Percentiles rank a stretch among this genome's conserved stretches.
These are phyloP conservation scores for Globisporangium cylindrosporum DNA, from an alignment of 352 stramenopile species.

Conservation along the genomic window DNA sequence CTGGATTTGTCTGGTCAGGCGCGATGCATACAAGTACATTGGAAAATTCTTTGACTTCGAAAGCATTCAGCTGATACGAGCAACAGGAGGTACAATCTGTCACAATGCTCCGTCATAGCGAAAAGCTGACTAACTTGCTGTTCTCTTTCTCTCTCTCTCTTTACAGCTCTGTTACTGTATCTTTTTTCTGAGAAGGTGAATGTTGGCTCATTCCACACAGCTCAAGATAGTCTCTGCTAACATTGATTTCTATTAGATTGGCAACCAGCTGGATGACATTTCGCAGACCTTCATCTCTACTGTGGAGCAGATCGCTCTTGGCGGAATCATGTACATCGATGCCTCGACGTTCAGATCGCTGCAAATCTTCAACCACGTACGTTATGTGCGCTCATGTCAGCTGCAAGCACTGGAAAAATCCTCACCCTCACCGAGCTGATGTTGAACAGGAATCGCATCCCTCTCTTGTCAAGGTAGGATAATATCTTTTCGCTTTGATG, in stretches of 20 bases:
- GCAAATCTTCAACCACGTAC: constrained; percentile 82
- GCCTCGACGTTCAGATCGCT: constrained; percentile 63
- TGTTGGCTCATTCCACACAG: not conserved
- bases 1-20: constrained; percentile 24
- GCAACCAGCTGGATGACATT: constrained; percentile 71
- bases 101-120: not conserved
- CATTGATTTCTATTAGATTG: constrained; percentile 46
- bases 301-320: constrained; percentile 64
- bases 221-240: not conserved
- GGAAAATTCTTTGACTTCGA: constrained; percentile 83
- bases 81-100: constrained; percentile 49
- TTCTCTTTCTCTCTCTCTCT: not conserved
- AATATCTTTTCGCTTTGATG: not conserved
- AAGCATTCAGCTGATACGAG: constrained; percentile 65
- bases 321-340: constrained; percentile 83
- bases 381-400: not conserved
- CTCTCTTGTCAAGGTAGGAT: constrained; percentile 65
- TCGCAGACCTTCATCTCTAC: constrained; percentile 50
- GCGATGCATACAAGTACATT: constrained; percentile 61
- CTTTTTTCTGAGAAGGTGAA: constrained; percentile 67
- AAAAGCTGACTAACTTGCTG: not conserved
- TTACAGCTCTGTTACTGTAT: constrained; percentile 63
- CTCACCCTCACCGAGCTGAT: not conserved
- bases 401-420: not conserved
- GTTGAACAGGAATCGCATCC: constrained; percentile 67